Base-by-base conservation (phyloP, 305 asterid species). In the Stenogyne calaminthoides region DNA sequence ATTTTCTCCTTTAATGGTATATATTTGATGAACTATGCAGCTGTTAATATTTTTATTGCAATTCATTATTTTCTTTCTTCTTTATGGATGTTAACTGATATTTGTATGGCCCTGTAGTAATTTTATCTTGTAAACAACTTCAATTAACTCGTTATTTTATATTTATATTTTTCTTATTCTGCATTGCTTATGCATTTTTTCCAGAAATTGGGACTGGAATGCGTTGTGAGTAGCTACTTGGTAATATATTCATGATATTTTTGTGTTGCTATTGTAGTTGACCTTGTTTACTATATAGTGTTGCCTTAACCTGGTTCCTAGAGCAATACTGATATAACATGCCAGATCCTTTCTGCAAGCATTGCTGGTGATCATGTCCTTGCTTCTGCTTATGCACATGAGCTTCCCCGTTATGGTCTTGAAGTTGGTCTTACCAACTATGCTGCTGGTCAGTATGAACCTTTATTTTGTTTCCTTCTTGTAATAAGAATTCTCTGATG, bases 371-470 rank as follows among this genome's bases (percentile, higher is more conserved):
- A 90, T 71, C 82, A 84, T 67, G 80, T 88, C 71, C 87, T 88
- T 73, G 91, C 88, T 42, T 67, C 91, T 78, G 94, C 94, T 11
- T 90, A 85, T 84, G 79, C 94, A 7, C 91, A 80, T 67, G 94
- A 90, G 67, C 82, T 88, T 70, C 91, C 91, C 25, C 85, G 3
- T 5, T 90, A 70, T 67, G 92, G 96, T 39, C 96, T 91, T 54
- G 84, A 91, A 71, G 88, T 84, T 74, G 96, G 96, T 12, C 89
- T 89, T 22, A 88, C 93, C 55, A 91, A 89, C 74, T 89, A 89
- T 76, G 88, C 96, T 66, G 96, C 97, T 63, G 92, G 94, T 90
- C 34, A 12, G 67, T 47, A 7, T 52, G 0, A 9, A n/a, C 4
- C 8, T 62, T 11, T 37, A 32, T 37, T 6, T 6, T 25, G 7